Percentiles rank a stretch among this genome's conserved stretches.
Conservation (phyloP, 495 filamentous ascomycete genomes). For the Neurospora terricola region DNA sequence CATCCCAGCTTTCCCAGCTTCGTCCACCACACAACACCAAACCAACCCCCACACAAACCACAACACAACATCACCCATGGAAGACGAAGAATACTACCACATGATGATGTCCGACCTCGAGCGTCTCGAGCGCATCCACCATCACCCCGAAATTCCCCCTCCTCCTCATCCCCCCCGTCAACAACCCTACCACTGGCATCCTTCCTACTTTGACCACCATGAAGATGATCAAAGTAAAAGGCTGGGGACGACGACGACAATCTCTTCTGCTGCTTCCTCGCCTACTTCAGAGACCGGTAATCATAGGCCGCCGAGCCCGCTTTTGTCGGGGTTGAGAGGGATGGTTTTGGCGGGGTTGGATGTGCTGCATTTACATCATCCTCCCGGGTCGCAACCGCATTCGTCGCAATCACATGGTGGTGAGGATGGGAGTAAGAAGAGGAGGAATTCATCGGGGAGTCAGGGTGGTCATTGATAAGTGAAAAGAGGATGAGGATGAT, state of each 20-base stretch:
- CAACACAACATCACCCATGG: constrained; percentile 4
- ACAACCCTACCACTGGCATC: neutral
- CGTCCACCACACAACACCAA: neutral
- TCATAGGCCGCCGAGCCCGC: neutral
- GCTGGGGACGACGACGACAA: neutral
- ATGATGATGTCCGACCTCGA: constrained; percentile 19
- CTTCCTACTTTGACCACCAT: neutral
- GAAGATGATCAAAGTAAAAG: no score
- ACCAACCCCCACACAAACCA: neutral
- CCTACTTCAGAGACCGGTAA: neutral
- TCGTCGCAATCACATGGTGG: neutral
- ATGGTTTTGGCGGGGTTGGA: neutral
- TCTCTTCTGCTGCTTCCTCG: neutral
- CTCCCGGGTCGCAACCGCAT: neutral
- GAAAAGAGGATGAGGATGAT: neutral
- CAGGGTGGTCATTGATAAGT: neutral
- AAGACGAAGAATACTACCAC: constrained; percentile 22
- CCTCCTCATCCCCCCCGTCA: neutral
- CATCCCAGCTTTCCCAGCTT: neutral
- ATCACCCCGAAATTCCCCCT: neutral
- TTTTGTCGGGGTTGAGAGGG: neutral
- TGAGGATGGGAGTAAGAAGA: neutral
- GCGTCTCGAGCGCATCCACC: constrained; percentile 12
- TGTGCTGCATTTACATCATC: neutral
- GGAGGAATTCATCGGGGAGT: neutral